Base-by-base conservation (phyloP, 2,329 filamentous ascomycete genomes). In the Penicillium sp. region DNA sequence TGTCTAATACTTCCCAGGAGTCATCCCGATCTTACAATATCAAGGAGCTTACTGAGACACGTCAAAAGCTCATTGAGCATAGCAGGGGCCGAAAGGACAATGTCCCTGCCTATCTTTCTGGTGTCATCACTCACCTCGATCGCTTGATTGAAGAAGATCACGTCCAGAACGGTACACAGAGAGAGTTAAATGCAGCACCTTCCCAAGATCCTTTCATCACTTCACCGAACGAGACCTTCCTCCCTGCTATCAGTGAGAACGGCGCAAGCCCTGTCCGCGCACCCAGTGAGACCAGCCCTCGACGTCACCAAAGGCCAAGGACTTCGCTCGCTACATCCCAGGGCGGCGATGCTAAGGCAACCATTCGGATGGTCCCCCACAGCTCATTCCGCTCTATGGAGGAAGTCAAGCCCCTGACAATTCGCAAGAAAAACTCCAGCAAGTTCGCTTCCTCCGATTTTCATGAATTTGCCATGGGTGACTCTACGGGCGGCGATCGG, bases 41-140 rank as follows among this genome's bases (percentile, higher is more conserved):
- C 38, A 78, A 78, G 50, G 83, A 85, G 54, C 70, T 87, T 34
- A 78, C 79, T 8, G 83, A 86, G 65, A 84, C 82, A 10, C 80
- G 84, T 20, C 79, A 80, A 35, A 81, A 82, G 59, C 76, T 87
- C 31, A 79, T 83, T 34, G 78, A 80, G 52, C 78, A 81, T 50
- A 77, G 73, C 24, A 70, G 73, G 46, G 79, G 71, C 16, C 78
- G 66, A 65, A 78, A 65, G 63, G 75, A 65, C 62, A 78, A 64
- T 69, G 75, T 72, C 71, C 80, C 59, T 18, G 74, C 76, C 5
- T 81, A 85, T 57, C 77, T 87, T 40, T 79, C 83, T 32, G 81
- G 85, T 45, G 80, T 89, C 24, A 81, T 89, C 44, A 79, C 79
- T 9, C 81, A 86, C 59, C 76, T 87, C 13, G 83, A 86, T 69